These are phyloP conservation scores for Ceratobasidium sp. DNA, from an alignment of 1,284 basidiomycete genomes.

Conservation along the genomic window DNA sequence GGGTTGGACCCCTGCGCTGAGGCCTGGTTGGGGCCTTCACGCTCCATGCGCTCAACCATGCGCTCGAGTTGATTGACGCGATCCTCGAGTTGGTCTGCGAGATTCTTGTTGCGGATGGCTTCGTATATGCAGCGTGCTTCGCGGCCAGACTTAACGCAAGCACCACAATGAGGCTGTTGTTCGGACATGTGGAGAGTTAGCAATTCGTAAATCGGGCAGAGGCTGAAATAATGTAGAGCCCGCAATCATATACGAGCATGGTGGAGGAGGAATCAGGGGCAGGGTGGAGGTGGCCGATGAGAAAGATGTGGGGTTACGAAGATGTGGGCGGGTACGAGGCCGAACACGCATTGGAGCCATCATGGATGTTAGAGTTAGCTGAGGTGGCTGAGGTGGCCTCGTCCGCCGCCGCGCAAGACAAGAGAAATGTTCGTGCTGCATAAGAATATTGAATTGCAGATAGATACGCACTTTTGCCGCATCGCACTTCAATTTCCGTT, in stretches of 20 bases:
- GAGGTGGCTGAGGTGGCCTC: too few relatives aligned
- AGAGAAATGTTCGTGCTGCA: too few relatives aligned
- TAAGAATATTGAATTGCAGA: not conserved
- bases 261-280: not conserved
- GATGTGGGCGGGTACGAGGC: not conserved
- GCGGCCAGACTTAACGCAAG: conserved; percentile 24
- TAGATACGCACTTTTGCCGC: conserved; percentile 13
- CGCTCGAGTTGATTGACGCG: conserved; percentile 32
- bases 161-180: conserved; percentile 17
- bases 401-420: not conserved
- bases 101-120: conserved; percentile 34
- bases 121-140: conserved; percentile 28
- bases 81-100: conserved; percentile 31
- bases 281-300: not conserved
- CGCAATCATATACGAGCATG: not conserved
- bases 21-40: not conserved
- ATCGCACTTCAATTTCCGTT: conserved; percentile 41
- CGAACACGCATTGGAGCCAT: not conserved
- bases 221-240: not conserved
- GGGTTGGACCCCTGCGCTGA: not conserved
- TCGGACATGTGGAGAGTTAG: not conserved
- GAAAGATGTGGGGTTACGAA: too few relatives aligned
- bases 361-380: too few relatives aligned
- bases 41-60: conserved; percentile 34
- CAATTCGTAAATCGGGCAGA: not conserved